Base-by-base conservation (phyloP, 139 green algal genomes). In the Yamagishiella unicocca region DNA sequence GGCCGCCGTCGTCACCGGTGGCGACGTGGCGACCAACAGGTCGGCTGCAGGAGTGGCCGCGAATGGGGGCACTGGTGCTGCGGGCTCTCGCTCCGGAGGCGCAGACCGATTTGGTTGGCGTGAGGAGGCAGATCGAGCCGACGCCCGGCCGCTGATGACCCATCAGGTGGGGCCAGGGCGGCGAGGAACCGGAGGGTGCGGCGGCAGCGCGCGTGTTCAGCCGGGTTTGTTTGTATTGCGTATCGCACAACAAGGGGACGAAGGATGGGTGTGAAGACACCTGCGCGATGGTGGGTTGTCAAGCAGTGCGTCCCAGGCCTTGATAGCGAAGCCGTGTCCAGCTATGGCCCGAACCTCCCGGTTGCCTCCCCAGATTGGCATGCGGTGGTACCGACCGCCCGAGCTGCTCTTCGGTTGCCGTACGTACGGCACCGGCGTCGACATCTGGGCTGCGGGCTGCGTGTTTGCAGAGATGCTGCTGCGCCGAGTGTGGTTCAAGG, bases 401-500 rank as follows among this genome's bases (percentile, higher is more conserved):
- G 96, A 98, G 93, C 92, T 98, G 78, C 90, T 98, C 8, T 95
- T 95, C 74, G 96, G 96, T 31, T 90, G 88, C 40, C 46, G 45
- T 10, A 50, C 88, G 40, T 98, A 98, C 83, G 91, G 92, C 38
- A 89, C 92, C 2, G 81, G 62, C 0, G 93, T 98, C 29, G 96
- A 98, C 93, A 87, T 98, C 22, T 98, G 96, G 96, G 94, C 94
- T 4, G 92, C 91, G 5, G 96, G 96, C 54, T 98, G 96, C 85
- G 90, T 98, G 29, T 92, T 98, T 75, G 96, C 91, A 24, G 96
- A 98, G 92, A 90, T 98, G 82, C 85, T 98, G 89, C 83, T 95
- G 83, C 83, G 94, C 33, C 70, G 92, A 33, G 93, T 94, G 19
- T 96, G 94, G 95, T 95, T 97, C 67, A 67, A 87, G 82, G 87